Percentiles rank a stretch among this genome's conserved stretches.
Conservation (phyloP, 2,329 filamentous ascomycete genomes). For the Botrytis porri region DNA sequence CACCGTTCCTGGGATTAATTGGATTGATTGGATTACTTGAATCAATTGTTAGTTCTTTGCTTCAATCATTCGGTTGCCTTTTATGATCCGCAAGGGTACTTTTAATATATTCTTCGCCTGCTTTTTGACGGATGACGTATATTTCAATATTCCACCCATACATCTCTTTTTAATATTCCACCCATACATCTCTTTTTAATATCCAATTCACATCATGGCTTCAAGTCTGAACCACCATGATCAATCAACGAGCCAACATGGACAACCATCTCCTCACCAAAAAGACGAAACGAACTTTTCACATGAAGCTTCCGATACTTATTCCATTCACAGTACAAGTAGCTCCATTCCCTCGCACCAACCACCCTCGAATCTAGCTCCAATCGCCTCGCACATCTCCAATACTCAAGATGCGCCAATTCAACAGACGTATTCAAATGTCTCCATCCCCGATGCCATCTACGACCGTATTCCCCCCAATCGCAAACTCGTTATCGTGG, state of each 20-base stretch:
- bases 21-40: not conserved
- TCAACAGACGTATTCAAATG: slow-evolving; percentile 32
- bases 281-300: not conserved
- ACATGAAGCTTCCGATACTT: not conserved
- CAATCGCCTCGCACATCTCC: slow-evolving; percentile 32
- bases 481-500: slow-evolving; percentile 66
- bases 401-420: slow-evolving; percentile 36
- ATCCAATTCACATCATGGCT: not conserved
- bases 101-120: not conserved
- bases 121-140: not conserved
- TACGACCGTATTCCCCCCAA: slow-evolving; percentile 62
- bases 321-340: slow-evolving; percentile 11
- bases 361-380: slow-evolving; percentile 22
- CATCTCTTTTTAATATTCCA: not conserved
- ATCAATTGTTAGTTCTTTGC: not conserved
- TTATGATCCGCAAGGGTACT: not conserved
- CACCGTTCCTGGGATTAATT: not conserved
- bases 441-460: slow-evolving; percentile 46
- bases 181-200: not conserved
- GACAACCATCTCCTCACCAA: not conserved
- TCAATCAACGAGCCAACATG: not conserved
- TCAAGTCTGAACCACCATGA: not conserved
- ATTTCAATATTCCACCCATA: not conserved
- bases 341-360: not conserved
- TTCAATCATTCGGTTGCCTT: slow-evolving; percentile 3